Conservation (phyloP, 345 rosid genomes). For the Boechera stricta region DNA sequence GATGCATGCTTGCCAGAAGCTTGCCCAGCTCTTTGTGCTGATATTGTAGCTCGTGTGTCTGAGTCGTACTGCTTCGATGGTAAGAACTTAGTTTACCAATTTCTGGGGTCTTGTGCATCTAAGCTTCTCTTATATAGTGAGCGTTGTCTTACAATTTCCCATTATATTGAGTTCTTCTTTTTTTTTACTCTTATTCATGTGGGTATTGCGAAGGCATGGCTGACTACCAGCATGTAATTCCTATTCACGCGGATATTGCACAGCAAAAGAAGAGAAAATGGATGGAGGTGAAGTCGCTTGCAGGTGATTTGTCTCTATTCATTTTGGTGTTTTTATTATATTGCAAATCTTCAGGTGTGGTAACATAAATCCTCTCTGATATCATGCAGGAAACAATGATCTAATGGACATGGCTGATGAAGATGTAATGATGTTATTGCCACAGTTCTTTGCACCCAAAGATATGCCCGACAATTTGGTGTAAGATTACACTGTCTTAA, state of each 20-base stretch:
- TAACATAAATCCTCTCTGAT: conserved; percentile 2
- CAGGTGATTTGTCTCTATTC: conserved; percentile 48
- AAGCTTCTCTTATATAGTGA: conserved; percentile 1
- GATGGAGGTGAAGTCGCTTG: conserved; percentile 58
- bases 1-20: conserved; percentile 43
- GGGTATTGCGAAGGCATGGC: conserved; percentile 68
- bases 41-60: conserved; percentile 69
- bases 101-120: background rate
- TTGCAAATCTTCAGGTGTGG: conserved; percentile 2
- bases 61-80: conserved; percentile 82
- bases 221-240: conserved; percentile 92
- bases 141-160: background rate
- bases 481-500: conserved; percentile 53
- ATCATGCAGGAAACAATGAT: conserved; percentile 55
- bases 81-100: conserved; percentile 34
- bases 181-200: conserved; percentile 3
- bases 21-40: conserved; percentile 58
- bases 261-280: conserved; percentile 69
- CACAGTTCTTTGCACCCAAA: conserved; percentile 78
- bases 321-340: conserved; percentile 16
- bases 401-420: conserved; percentile 72
- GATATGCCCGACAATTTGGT: conserved; percentile 74
- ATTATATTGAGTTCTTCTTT: background rate
- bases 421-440: conserved; percentile 75
- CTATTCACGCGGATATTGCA: conserved; percentile 80